Conservation (phyloP, 768 basidiomycete species). For the Agaricus sinodeliciosus region DNA sequence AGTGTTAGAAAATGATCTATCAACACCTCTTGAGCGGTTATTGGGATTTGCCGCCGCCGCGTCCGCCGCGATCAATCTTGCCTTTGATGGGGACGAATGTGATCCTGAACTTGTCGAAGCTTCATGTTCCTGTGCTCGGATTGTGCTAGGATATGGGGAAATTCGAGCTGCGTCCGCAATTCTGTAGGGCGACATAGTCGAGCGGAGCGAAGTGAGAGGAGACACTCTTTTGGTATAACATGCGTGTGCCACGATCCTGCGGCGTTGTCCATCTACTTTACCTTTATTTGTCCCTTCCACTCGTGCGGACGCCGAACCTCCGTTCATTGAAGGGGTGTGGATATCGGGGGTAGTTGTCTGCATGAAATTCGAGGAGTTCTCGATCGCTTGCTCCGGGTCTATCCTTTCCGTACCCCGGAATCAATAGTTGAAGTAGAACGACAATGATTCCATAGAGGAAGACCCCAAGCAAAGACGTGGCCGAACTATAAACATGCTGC, state of each 20-base stretch:
- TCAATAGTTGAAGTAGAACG: too few species aligned
- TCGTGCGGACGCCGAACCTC: constrained; percentile 1
- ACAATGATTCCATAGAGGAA: too few species aligned
- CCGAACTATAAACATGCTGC: too few species aligned
- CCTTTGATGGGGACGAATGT: constrained; percentile 6
- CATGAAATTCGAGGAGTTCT: too few species aligned
- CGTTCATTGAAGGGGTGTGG: background rate
- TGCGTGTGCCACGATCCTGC: constrained; percentile 31
- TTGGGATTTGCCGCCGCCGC: background rate
- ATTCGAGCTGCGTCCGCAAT: constrained; percentile 44
- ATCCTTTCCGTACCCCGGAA: too few species aligned
- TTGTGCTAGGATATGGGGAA: constrained; percentile 53
- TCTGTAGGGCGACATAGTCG: constrained; percentile 35
- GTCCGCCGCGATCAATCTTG: constrained; percentile 6
- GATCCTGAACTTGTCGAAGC: background rate
- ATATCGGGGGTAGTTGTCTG: background rate
- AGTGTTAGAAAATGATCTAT: constrained; percentile 14
- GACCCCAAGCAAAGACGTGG: too few species aligned
- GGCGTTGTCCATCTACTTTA: constrained; percentile 29
- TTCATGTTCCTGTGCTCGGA: constrained; percentile 37
- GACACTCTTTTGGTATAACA: constrained; percentile 25
- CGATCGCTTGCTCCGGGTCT: too few species aligned
- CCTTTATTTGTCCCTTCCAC: constrained; percentile 23
- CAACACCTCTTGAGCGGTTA: background rate
- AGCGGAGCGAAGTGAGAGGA: constrained; percentile 27